Conservation (phyloP, 768 basidiomycete genomes). For the Tephrocybe sp. region DNA sequence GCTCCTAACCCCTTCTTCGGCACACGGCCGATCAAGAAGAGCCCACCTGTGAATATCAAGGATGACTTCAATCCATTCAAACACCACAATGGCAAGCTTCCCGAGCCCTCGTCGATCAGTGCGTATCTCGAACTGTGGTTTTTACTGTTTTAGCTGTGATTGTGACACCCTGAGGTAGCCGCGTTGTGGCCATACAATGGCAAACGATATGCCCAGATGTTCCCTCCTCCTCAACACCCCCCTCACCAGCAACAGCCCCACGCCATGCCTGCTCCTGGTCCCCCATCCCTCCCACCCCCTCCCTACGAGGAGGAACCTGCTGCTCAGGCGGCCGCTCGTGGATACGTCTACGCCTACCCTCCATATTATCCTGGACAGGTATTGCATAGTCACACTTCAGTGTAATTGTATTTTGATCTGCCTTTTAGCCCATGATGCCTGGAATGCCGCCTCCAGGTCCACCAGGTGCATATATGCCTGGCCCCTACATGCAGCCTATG, state of each 20-base stretch:
- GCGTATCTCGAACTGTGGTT: slow-evolving; percentile 28
- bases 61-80: slow-evolving; percentile 99
- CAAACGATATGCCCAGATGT: slow-evolving; percentile 80
- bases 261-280: slow-evolving; percentile 65
- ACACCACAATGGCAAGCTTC: slow-evolving; percentile 76
- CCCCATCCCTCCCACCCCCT: slow-evolving; percentile 68
- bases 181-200: slow-evolving; percentile 87
- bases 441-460: slow-evolving; percentile 79
- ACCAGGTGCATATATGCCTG: slow-evolving; percentile 75
- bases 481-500: slow-evolving; percentile 84
- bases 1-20: slow-evolving; percentile 91
- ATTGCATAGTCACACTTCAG: slow-evolving; percentile 19
- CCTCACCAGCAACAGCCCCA: slow-evolving; percentile 63
- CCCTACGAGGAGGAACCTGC: slow-evolving; percentile 78
- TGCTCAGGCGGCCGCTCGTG: slow-evolving; percentile 53
- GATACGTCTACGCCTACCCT: slow-evolving; percentile 73
- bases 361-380: slow-evolving; percentile 82
- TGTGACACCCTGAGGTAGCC: slow-evolving; percentile 35
- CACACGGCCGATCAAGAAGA: slow-evolving; percentile 71
- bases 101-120: slow-evolving; percentile 73
- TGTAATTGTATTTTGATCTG: background rate
- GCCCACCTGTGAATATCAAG: slow-evolving; percentile 76
- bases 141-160: background rate
- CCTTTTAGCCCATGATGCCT: slow-evolving; percentile 72
- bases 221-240: slow-evolving; percentile 58